phyloP scores from a whole-genome alignment of 352 stramenopile species.

The Phytopythium vexans region DNA sequence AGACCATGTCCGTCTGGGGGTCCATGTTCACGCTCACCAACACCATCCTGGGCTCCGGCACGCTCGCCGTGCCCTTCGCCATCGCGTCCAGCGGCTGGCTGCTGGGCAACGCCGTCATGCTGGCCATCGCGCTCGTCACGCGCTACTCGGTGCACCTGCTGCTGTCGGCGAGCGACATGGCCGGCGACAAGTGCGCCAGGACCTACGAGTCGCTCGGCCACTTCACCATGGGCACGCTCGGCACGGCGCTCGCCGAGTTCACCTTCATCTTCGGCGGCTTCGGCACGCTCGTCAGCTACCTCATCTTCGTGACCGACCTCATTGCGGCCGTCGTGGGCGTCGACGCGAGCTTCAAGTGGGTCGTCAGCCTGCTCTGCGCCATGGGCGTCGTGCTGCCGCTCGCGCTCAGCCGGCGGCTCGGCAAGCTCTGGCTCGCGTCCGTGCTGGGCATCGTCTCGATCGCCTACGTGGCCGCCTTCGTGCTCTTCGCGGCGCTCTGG shows the following conservation, averaged over 20 bases:
- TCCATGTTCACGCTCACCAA: conserved; percentile 77
- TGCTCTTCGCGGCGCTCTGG: conserved; percentile 41
- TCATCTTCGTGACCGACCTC: conserved; percentile 80
- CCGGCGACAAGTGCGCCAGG: conserved; percentile 54
- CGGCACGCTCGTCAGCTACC: conserved; percentile 76
- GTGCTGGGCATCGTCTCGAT: conserved; percentile 5
- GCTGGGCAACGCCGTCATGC: conserved; percentile 62
- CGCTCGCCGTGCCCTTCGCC: conserved; percentile 66
- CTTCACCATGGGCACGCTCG: conserved; percentile 61
- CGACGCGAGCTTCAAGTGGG: conserved; percentile 37
- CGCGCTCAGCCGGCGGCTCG: conserved; percentile 52
- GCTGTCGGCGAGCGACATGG: conserved; percentile 57
- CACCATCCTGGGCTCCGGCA: conserved; percentile 73
- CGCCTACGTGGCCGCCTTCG: conserved; percentile 24
- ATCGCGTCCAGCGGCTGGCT: conserved; percentile 72
- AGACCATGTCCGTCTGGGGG: conserved; percentile 50
- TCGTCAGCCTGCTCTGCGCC: conserved; percentile 39
- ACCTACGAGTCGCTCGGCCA: conserved; percentile 78
- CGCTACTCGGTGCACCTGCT: conserved; percentile 74
- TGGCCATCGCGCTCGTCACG: conserved; percentile 66
- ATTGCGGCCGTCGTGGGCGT: conserved; percentile 44
- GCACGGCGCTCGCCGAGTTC: conserved; percentile 66
- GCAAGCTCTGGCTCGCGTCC: conserved; percentile 30
- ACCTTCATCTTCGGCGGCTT: conserved; percentile 86
- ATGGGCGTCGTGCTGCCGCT: conserved; percentile 51